Evolutionary conservation across 441 rosid species (phyloP), one percentile per base, ranked within the genome.

Genomic region (Isatis lusitanica): DNA sequence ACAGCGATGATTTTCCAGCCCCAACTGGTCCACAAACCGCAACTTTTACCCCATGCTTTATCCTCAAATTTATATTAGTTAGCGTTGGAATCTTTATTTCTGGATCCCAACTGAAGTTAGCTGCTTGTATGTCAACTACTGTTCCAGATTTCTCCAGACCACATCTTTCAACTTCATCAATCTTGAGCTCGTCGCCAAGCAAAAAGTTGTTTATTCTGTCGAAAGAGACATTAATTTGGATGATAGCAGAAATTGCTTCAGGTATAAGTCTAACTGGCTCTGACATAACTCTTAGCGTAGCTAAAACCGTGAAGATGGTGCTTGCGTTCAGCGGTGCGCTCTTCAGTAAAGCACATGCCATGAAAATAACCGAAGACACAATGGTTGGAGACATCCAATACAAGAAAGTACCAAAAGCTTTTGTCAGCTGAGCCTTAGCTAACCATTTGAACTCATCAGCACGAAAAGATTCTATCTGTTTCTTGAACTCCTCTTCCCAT

Each of bases 21-120:
- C 97, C 98, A 21, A 92, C 94, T 9, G 90, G 88, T 51, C 98
- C 97, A 36, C 97, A 92, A 59, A 94, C 76, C 21, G 97, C 97
- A 74, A 88, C 58, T 73, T 94, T 92, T 47, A 87, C 84, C 44
- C 92, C 88, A 30, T 52, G 5, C 78, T 76, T 83, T 26, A 84
- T 65, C 30, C 83, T 82, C 67, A 92, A 47, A 71, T 78, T 74
- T 57, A 89, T 81, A 71, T 81, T 70, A 36, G 42, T 48, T 33
- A 94, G 68, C 11, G 94, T 88, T 55, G 84, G 80, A 64, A 10
- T 35, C 30, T 44, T 61, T 3, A 74, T 33, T 59, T 90, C 91
- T 42, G 86, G 82, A 71, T 88, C 89, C 98, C 97, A 90, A 61
- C 91, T 76, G 87, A 92, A 92, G 57, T 75, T 79, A 8, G 97